Evolutionary conservation across 345 rosid species (phyloP), one percentile per base, ranked within the genome.

Genomic region (Ceriops tagal): DNA sequence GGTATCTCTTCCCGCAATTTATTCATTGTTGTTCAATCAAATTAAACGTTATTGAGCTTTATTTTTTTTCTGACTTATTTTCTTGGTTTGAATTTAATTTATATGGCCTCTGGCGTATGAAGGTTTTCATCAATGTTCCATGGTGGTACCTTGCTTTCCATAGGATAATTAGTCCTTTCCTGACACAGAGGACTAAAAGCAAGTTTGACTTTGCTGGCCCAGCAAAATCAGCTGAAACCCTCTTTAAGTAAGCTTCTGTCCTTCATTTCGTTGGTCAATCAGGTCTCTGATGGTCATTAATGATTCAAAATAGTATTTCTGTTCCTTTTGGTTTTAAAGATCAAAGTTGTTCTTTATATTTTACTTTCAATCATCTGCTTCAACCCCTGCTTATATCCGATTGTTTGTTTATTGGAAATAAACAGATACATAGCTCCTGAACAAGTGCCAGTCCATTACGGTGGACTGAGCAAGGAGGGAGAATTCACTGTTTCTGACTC

Each of bases 51-150:
- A 26, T 21, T 63, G 13, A 0, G 30, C 51, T 16, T 21, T 6
- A 0, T n/a, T 28, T 65, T 62, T 10, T 18, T 5, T 28, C 37
- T 61, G 19, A 27, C 18, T 9, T 9, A 16, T 19, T 34, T 39
- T 39, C 15, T 9, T 39, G 49, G 49, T 43, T 43, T 43, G 19
- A 43, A 43, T 13, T 43, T 43, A 47, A 49, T 63, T 64, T 31
- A 55, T 55, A 55, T 57, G 53, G 69, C 16, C 5, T 66, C 70
- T 49, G 61, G 67, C 35, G 3, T 68, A 8, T 61, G 52, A 43
- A 85, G 89, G 83, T 83, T 46, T 83, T 85, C 74, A 81, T 85
- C 77, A 83, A 85, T 67, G 87, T 83, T 37, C 89, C 89, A 0
- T 85, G 83, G 84, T 85, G 87, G 89, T 85, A 83, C 69, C 75